phyloP scores from a whole-genome alignment of 1,139 yeast genomes.

The Blastobotrys capitulatus region DNA sequence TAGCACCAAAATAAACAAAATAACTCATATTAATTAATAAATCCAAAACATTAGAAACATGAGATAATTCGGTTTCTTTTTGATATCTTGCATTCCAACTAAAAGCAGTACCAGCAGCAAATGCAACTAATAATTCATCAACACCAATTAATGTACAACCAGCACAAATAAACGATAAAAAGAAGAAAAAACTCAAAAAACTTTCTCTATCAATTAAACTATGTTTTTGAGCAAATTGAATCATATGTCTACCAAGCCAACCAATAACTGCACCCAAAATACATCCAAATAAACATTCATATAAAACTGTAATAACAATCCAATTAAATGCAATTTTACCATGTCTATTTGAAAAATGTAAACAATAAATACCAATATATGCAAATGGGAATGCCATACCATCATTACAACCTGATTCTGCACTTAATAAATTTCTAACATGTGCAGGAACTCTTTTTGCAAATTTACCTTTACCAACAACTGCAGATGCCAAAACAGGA shows the following conservation, averaged over 20 bases:
- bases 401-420: slow-evolving; percentile 96
- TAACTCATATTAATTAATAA: slow-evolving; percentile 67
- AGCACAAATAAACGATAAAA: slow-evolving; percentile 80
- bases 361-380: slow-evolving; percentile 51
- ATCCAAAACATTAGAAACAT: slow-evolving; percentile 90
- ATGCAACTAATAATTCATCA: slow-evolving; percentile 87
- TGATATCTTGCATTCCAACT: slow-evolving; percentile 97
- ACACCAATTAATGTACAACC: slow-evolving; percentile 93
- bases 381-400: slow-evolving; percentile 98
- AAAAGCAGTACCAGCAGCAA: slow-evolving; percentile 94
- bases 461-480: slow-evolving; percentile 95
- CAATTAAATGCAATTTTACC: slow-evolving; percentile 76
- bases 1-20: slow-evolving; percentile 90
- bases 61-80: slow-evolving; percentile 80
- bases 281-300: slow-evolving; percentile 85
- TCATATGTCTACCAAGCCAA: slow-evolving; percentile 63
- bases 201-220: slow-evolving; percentile 89
- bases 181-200: slow-evolving; percentile 83
- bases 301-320: slow-evolving; percentile 72
- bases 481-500: slow-evolving; percentile 97
- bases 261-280: slow-evolving; percentile 75
- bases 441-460: slow-evolving; percentile 98
- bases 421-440: slow-evolving; percentile 78
- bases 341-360: slow-evolving; percentile 60
- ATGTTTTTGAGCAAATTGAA: slow-evolving; percentile 70